phyloP scores from a whole-genome alignment of 352 stramenopile species.

The Phytophthora pluvialis region DNA sequence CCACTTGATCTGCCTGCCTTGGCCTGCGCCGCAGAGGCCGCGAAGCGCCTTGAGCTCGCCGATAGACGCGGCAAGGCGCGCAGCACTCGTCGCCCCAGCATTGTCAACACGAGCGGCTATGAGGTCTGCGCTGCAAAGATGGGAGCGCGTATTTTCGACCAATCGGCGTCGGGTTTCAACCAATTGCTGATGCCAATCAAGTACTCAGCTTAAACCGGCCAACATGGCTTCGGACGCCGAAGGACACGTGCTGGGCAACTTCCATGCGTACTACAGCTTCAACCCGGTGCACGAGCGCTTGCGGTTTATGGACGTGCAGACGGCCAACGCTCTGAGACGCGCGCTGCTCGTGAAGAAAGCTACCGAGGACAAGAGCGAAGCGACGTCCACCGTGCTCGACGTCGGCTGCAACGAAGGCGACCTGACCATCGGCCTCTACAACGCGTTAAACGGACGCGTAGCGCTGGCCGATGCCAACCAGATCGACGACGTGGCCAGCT shows the following conservation, averaged over 20 bases:
- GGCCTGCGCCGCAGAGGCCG: slow-evolving; percentile 31
- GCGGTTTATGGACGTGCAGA: slow-evolving; percentile 70
- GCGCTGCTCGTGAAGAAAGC: slow-evolving; percentile 42
- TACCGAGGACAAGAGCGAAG: slow-evolving; percentile 4
- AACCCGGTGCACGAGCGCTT: slow-evolving; percentile 77
- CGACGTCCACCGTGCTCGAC: slow-evolving; percentile 62
- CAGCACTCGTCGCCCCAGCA: slow-evolving; percentile 31
- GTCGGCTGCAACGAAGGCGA: slow-evolving; percentile 88
- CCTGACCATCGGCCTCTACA: slow-evolving; percentile 73
- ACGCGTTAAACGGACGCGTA: slow-evolving; percentile 53
- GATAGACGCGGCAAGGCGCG: slow-evolving; percentile 26
- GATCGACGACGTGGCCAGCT: slow-evolving; percentile 46
- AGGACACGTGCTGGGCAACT: slow-evolving; percentile 84
- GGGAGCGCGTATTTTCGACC: slow-evolving; percentile 7
- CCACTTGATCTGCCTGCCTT: slow-evolving; percentile 7
- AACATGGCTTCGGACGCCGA: slow-evolving; percentile 51
- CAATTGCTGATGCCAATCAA: slow-evolving; percentile 26
- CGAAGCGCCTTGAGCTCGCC: slow-evolving; percentile 33
- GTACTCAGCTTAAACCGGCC: neutral
- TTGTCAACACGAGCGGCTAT: slow-evolving; percentile 16
- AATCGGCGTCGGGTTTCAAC: slow-evolving; percentile 14
- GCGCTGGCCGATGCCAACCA: slow-evolving; percentile 12
- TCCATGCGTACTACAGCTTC: slow-evolving; percentile 89
- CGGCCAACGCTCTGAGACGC: slow-evolving; percentile 45
- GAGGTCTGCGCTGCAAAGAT: neutral